These are phyloP conservation scores for Deinandra increscens DNA, from an alignment of 129 eudicot species.

Conservation along the genomic window DNA sequence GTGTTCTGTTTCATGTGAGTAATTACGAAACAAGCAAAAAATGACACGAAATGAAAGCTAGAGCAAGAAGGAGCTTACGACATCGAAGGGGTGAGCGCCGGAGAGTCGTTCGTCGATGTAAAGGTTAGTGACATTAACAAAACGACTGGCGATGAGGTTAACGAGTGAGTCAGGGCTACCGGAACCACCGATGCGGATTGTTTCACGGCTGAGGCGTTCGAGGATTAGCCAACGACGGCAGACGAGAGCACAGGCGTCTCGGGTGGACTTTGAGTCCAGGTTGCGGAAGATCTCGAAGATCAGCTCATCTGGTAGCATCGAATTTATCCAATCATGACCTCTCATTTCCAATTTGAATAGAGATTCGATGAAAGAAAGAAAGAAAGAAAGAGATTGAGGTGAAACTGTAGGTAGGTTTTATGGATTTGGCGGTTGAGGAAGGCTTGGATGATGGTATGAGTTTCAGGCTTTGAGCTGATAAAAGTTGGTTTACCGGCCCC, in stretches of 20 bases:
- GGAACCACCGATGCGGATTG: constrained; percentile 78
- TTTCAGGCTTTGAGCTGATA: too few species aligned
- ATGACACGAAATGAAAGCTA: background rate
- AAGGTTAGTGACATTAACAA: constrained; percentile 52
- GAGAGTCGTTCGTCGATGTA: constrained; percentile 77
- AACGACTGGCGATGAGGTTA: constrained; percentile 49
- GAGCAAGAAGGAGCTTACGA: constrained; percentile 25
- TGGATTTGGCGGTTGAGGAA: background rate
- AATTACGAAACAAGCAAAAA: background rate
- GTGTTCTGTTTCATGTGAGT: too few species aligned
- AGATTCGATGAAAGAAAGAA: background rate
- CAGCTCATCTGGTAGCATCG: constrained; percentile 67
- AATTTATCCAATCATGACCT: constrained; percentile 58
- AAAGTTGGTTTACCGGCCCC: too few species aligned
- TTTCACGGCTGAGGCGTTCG: constrained; percentile 79
- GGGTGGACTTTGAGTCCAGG: constrained; percentile 48
- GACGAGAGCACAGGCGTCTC: constrained; percentile 74
- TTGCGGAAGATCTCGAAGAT: constrained; percentile 57
- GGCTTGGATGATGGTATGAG: background rate
- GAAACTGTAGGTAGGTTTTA: too few species aligned
- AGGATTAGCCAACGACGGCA: constrained; percentile 75
- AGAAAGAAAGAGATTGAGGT: background rate
- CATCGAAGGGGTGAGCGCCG: constrained; percentile 46
- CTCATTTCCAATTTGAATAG: constrained; percentile 29
- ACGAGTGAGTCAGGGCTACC: constrained; percentile 62